Conservation (phyloP, 495 filamentous ascomycete species). For the Schizothecium vesticola region DNA sequence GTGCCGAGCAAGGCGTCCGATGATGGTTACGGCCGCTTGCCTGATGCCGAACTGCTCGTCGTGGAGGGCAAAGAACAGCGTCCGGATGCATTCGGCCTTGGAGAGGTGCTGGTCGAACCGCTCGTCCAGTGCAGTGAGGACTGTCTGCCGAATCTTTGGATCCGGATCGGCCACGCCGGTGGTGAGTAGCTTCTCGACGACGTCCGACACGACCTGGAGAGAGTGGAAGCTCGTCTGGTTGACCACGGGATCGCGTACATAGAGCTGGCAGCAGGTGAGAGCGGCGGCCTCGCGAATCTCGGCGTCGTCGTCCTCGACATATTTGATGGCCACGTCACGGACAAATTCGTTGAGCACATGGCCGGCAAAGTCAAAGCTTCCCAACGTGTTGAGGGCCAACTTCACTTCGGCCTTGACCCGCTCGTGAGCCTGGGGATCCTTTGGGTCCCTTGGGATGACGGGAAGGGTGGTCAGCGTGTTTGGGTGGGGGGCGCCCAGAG, state of each 20-base stretch:
- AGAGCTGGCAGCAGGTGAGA: slow-evolving; percentile 94
- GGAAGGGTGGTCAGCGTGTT: slow-evolving; percentile 64
- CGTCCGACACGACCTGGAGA: slow-evolving; percentile 92
- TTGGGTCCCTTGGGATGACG: slow-evolving; percentile 79
- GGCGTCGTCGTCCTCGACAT: slow-evolving; percentile 90
- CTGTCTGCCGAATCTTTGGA: slow-evolving; percentile 78
- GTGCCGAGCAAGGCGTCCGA: slow-evolving; percentile 81
- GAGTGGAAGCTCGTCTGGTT: slow-evolving; percentile 96
- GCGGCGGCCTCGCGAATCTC: slow-evolving; percentile 92
- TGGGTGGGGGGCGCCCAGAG: slow-evolving; percentile 73
- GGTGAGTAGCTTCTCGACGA: slow-evolving; percentile 91
- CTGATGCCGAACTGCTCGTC: slow-evolving; percentile 88
- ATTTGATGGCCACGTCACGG: slow-evolving; percentile 95
- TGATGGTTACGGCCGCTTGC: slow-evolving; percentile 92
- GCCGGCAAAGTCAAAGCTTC: slow-evolving; percentile 90
- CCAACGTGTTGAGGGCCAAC: slow-evolving; percentile 83
- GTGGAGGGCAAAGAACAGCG: slow-evolving; percentile 92
- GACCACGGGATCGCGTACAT: slow-evolving; percentile 92
- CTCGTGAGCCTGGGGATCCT: slow-evolving; percentile 62
- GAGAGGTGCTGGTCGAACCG: slow-evolving; percentile 93
- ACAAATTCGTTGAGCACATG: slow-evolving; percentile 97
- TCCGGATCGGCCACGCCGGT: slow-evolving; percentile 91
- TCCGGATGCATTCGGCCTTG: slow-evolving; percentile 92
- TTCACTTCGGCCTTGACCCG: slow-evolving; percentile 85
- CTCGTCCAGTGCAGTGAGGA: slow-evolving; percentile 80